Evolutionary conservation across 2,329 filamentous ascomycete genomes (phyloP).

Genomic region (Xylariaceae sp.): DNA sequence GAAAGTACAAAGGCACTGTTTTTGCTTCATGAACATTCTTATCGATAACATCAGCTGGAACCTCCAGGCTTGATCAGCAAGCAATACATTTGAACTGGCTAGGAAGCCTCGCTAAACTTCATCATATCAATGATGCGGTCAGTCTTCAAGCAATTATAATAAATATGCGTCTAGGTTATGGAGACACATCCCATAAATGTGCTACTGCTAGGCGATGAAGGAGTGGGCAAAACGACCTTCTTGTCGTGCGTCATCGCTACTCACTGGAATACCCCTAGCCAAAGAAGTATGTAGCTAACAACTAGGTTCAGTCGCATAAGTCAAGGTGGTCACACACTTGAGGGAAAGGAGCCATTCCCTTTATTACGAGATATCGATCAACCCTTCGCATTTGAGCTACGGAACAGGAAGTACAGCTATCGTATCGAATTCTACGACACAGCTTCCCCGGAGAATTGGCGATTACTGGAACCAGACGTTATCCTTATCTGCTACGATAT

Average conservation of each 20-base stretch:
- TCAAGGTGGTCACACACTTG: conserved; percentile 36
- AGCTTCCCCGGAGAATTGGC: conserved; percentile 55
- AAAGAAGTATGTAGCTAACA: conserved; percentile 3
- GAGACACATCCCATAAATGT: conserved; percentile 49
- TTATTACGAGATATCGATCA: conserved; percentile 56
- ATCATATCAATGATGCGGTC: not conserved
- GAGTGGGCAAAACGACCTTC: conserved; percentile 59
- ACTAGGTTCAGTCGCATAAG: conserved; percentile 47
- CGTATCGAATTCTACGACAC: conserved; percentile 60
- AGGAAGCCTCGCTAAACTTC: not conserved
- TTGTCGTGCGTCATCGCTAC: conserved; percentile 47
- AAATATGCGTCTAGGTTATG: conserved; percentile 32
- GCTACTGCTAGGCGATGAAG: conserved; percentile 55
- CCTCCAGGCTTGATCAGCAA: too few relatives aligned
- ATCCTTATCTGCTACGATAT: conserved; percentile 61
- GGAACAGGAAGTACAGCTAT: conserved; percentile 42
- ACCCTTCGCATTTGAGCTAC: conserved; percentile 56
- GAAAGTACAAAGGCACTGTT: too few relatives aligned
- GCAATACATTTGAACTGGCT: too few relatives aligned
- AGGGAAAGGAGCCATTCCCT: conserved; percentile 40
- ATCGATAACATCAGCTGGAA: conserved; percentile 23
- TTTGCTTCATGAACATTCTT: conserved; percentile 9
- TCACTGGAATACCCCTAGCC: conserved; percentile 3
- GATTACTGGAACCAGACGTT: conserved; percentile 53
- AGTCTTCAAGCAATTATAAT: too few relatives aligned